phyloP scores from a whole-genome alignment of 148 eudicot genomes.

The Drosera capensis region DNA sequence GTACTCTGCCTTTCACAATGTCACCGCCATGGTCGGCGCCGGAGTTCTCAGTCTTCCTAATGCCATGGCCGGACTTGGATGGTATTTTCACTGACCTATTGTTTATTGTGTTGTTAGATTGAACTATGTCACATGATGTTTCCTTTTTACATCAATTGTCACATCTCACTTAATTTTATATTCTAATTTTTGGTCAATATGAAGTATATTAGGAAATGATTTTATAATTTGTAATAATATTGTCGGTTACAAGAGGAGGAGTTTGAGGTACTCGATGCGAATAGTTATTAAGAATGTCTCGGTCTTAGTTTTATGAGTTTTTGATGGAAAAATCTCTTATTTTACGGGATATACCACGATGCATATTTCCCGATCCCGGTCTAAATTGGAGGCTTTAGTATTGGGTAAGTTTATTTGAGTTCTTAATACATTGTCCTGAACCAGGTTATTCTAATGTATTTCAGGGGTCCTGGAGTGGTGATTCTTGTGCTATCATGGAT shows the following conservation, averaged over 20 bases:
- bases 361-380: no score
- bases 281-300: no score
- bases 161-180: background rate
- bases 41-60: constrained; percentile 4
- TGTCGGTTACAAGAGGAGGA: no score
- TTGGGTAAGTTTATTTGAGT: no score
- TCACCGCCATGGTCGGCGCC: constrained; percentile 4
- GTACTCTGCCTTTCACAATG: constrained; percentile 3
- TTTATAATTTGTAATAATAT: no score
- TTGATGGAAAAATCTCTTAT: no score
- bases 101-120: background rate
- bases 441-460: background rate
- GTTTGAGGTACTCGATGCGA: no score
- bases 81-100: background rate
- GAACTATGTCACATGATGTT: background rate
- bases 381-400: background rate
- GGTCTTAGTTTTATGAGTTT: no score
- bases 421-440: background rate
- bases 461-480: constrained; percentile 1
- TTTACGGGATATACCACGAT: no score
- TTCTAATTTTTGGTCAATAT: background rate
- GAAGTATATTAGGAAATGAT: no score
- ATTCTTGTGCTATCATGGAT: constrained; percentile 1
- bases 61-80: constrained; percentile 4
- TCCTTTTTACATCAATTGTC: background rate